These are phyloP conservation scores for Macrophomina pseudophaseolina DNA, from an alignment of 2,329 filamentous ascomycete species.

Conservation along the genomic window DNA sequence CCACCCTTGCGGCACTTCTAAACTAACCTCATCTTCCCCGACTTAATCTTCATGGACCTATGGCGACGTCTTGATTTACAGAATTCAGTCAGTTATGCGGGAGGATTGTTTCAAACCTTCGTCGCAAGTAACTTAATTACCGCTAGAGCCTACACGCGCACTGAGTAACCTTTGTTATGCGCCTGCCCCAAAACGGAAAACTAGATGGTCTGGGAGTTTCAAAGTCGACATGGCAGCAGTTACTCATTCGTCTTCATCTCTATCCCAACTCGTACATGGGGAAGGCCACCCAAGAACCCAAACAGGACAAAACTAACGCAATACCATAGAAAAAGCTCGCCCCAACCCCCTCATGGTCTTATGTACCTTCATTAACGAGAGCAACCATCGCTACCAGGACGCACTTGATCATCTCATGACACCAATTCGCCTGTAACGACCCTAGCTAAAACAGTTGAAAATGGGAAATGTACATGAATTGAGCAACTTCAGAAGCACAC, in stretches of 20 bases:
- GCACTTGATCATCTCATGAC: not conserved
- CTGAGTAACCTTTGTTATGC: not conserved
- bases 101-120: not conserved
- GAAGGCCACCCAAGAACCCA: not conserved
- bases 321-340: not conserved
- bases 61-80: not conserved
- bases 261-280: not conserved
- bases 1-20: conserved; percentile 6
- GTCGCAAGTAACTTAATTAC: not conserved
- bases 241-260: not conserved
- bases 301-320: not conserved
- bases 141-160: not conserved
- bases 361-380: conserved; percentile 8
- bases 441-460: not conserved
- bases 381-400: conserved; percentile 13
- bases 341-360: not conserved
- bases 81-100: not conserved
- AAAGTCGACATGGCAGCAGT: not conserved
- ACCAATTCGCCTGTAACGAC: conserved; percentile 13
- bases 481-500: not conserved
- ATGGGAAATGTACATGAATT: conserved; percentile 17
- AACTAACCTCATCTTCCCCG: conserved; percentile 1
- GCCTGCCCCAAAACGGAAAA: not conserved
- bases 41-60: not conserved
- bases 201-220: not conserved